Base-by-base conservation (phyloP, 2,329 filamentous ascomycete genomes). In the Arachnomyces sp. region DNA sequence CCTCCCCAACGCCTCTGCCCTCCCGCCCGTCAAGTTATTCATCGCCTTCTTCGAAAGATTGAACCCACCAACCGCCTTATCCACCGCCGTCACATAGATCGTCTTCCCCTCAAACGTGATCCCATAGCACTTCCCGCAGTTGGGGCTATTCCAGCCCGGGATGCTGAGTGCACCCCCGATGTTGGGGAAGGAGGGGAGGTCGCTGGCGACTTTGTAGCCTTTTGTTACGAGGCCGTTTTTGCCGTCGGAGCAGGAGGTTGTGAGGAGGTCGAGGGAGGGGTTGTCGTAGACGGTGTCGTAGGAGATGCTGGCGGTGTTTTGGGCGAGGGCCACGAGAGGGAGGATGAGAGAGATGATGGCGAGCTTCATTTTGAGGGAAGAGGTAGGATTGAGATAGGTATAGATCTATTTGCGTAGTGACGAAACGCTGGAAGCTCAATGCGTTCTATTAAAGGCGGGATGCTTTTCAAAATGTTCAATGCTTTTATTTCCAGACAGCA, bases 271-370 rank as follows among this genome's bases (percentile, higher is more conserved):
- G 43, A 77, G 73, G 44, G 49, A 49, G 34, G 58, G 58, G 46
- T 81, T 66, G 56, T 89, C 84, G 65, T 85, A 92, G 56, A 73
- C 77, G 15, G 66, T 64, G 65, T 89, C 84, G 63, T 81, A 90
- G 49, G 80, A 81, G 54, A 88, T 81, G 60, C 54, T 60, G 37
- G 66, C n/a, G n/a, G n/a, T n/a, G n/a, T n/a, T n/a, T n/a, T n/a
- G n/a, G 14, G 45, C 36, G 5, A 46, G 34, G 17, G 47, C 25
- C 13, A 50, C 40, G 18, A 44, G 42, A 28, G 49, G 49, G 11
- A 48, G 40, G n/a, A n/a, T n/a, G 28, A 56, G 47, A 20, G 47
- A 45, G 31, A 47, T 43, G 31, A 60, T 38, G 13, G 43, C 40
- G 45, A 46, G 30, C 41, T 48, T 45, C 45, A 48, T 48, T 13